Evolutionary conservation across 768 basidiomycete species (phyloP), one percentile per base, ranked within the genome.

Genomic region (Mycena capillaripes): DNA sequence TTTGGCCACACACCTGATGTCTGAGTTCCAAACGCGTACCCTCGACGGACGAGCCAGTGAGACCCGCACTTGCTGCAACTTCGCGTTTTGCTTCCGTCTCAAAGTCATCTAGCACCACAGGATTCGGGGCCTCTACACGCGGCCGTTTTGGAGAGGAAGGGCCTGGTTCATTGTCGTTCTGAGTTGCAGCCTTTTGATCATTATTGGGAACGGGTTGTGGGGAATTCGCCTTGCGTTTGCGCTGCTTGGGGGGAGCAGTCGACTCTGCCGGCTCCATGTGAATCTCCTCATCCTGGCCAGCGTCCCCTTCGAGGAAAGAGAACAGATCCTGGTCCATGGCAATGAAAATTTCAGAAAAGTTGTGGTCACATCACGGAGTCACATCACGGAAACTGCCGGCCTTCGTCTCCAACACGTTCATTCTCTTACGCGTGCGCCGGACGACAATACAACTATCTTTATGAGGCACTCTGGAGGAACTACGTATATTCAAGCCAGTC

Each of bases 21-120:
- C 88, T 88, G 50, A 97, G 87, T 80, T 96, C 94, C 19, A 97
- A 81, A 29, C 91, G 88, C 36, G 91, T 88, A 29, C 91, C 92
- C 72, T 93, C 92, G 6, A 89, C 87, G n/a, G 84, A 84, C 16
- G 74, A 72, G 14, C 92, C 95, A 11, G 92, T 94, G 76, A 99
- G 83, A 7, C 97, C 97, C 56, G 94, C 95, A 76, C 93, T 95
- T 2, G 94, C 94, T 25, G 92, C 93, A 68, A 98, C 91, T 80
- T 98, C 96, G 56, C 97, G 90, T 81, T 95, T 96, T 0, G 95
- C 96, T 77, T 97, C 95, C 1, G 94, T 96, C 82, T 97, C 95
- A 79, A 98, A 96, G 74, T 97, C 97, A 82, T 99, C 97, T 14
- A 97, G 88, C 9, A 96, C 92, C 0, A 95, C 86, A 10, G 96